Evolutionary conservation across 192 early-diverging fungal species (phyloP), one percentile per base, ranked within the genome.

Genomic region (Backusella luteola): DNA sequence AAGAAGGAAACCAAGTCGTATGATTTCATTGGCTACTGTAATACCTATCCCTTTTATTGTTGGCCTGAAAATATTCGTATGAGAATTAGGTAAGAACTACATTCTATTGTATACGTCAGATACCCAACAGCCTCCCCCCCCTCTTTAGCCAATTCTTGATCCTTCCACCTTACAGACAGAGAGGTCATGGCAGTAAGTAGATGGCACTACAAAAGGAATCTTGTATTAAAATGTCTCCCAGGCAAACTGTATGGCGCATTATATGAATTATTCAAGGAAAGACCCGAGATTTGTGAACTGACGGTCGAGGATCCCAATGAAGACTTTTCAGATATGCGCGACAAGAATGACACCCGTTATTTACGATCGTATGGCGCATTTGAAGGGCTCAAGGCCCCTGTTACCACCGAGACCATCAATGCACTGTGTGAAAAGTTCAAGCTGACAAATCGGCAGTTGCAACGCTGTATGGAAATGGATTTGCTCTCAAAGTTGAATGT

Each of bases 221-320:
- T n/a, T 78, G 34, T 23, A 66, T 73, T 49, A n/a, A n/a, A 49
- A 49, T n/a, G 21, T n/a, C 1, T n/a, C 46, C 7, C 46, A 89
- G 88, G 73, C 59, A 82, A 76, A 66, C 80, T 96, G 7, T 96
- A 96, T 77, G 73, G 80, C 21, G 81, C 84, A 7, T 76, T 95
- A 7, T 91, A 94, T 80, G 42, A 84, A 14, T 46, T 79, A n/a
- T 89, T 89, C 42, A 75, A 84, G 21, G 46, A 59, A 15, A 77
- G 87, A 26, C 67, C 75, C 7, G 79, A 91, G 6, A 80, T 93
- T 35, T 76, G 80, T 36, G 89, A 92, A 77, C 80, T 93, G 52
- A 90, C 88, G 80, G 97, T 99, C 12, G 97, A 99, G 81, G 96
- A 97, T 79, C 96, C 96, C 5, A 97, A 94, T 78, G 96, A 97